Conservation (phyloP, 352 stramenopile genomes). For the Globisporangium canariense region DNA sequence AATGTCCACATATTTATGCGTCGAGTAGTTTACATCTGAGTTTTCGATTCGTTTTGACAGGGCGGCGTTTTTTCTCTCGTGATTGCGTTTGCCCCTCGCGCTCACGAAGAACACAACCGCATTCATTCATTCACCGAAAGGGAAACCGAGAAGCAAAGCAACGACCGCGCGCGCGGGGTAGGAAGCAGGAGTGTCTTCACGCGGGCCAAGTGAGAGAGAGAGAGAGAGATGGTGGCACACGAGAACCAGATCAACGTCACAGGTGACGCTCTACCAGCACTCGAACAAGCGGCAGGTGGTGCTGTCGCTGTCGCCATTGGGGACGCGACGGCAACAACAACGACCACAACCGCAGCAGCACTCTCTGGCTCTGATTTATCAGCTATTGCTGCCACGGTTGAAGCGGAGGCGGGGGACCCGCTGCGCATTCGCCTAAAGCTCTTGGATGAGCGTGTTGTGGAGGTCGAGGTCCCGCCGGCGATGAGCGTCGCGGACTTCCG, state of each 20-base stretch:
- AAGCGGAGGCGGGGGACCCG: background rate
- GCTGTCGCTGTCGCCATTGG: background rate
- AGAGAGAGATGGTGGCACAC: constrained; percentile 9
- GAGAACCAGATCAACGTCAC: background rate
- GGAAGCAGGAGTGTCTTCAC: background rate
- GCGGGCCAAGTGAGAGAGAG: background rate
- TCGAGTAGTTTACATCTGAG: no score
- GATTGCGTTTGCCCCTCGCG: no score
- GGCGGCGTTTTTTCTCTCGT: no score
- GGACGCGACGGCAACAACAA: background rate
- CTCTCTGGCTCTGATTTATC: background rate
- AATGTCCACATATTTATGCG: no score
- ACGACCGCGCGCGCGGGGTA: no score
- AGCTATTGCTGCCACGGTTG: background rate
- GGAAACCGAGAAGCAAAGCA: no score
- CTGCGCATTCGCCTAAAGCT: constrained; percentile 55
- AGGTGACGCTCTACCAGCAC: background rate
- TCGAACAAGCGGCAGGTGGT: background rate
- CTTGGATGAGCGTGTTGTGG: constrained; percentile 76
- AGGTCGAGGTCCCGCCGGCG: constrained; percentile 38
- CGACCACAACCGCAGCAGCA: background rate
- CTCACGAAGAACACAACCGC: background rate
- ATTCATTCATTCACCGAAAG: background rate
- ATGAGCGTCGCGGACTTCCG: constrained; percentile 69
- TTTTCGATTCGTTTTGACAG: no score